Conservation (phyloP, 176 grass and related monocot genomes). For the Avena insularis region DNA sequence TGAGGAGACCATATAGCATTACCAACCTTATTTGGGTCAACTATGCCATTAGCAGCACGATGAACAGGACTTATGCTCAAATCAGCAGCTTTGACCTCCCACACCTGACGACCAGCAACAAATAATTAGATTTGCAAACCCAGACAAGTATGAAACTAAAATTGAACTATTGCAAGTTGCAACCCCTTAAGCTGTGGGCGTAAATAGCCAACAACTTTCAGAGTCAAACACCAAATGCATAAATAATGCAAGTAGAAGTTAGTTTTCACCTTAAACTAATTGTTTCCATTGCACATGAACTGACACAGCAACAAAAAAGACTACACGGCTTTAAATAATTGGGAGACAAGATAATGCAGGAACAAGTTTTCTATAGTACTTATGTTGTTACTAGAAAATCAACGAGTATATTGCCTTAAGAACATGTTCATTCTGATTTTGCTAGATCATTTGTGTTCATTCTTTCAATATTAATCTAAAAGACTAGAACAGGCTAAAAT, state of each 20-base stretch:
- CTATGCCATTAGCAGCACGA: constrained; percentile 89
- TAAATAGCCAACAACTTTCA: constrained; percentile 10
- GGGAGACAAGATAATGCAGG: background rate
- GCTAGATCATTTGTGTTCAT: background rate
- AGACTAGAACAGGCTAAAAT: constrained; percentile 13
- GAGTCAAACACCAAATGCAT: background rate
- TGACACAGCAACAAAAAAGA: background rate
- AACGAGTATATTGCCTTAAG: constrained; percentile 8
- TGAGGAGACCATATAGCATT: background rate
- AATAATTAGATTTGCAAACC: constrained; percentile 6
- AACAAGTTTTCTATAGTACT: background rate
- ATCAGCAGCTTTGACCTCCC: constrained; percentile 99
- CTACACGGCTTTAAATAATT: background rate
- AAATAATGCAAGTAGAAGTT: constrained; percentile 2
- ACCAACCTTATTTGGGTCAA: constrained; percentile 92
- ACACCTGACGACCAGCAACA: constrained; percentile 61
- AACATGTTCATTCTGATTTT: constrained; percentile 18
- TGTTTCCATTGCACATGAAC: constrained; percentile 7
- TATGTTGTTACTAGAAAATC: background rate
- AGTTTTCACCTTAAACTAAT: constrained; percentile 8
- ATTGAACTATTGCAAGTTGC: background rate
- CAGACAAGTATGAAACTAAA: constrained; percentile 13
- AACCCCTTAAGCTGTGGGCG: background rate
- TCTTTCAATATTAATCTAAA: constrained; percentile 5
- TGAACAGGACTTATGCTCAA: constrained; percentile 99